Conservation (phyloP, 129 eudicot species). For the Flaveria brownii region DNA sequence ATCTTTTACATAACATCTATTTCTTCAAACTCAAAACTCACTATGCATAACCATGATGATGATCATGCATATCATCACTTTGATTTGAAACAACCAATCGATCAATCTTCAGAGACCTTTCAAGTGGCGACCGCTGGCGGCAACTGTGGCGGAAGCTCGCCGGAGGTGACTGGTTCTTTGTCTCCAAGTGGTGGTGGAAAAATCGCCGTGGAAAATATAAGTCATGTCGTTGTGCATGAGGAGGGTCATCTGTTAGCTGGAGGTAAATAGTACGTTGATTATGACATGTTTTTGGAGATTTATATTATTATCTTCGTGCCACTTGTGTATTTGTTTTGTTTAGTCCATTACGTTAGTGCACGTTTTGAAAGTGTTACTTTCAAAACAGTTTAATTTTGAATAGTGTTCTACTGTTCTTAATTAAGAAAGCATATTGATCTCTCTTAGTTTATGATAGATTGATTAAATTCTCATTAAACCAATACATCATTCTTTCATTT, state of each 20-base stretch:
- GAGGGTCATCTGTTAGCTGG: slow-evolving; percentile 2
- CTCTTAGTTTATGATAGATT: too few species aligned
- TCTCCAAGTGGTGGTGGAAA: background rate
- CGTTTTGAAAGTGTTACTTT: too few species aligned
- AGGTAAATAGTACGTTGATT: too few species aligned
- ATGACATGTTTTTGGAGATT: too few species aligned
- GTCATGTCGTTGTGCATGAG: slow-evolving; percentile 23
- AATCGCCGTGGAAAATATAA: background rate
- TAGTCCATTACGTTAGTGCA: too few species aligned
- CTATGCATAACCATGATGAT: slow-evolving; percentile 14
- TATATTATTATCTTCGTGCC: too few species aligned
- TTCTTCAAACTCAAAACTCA: slow-evolving; percentile 31
- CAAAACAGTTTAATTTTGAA: too few species aligned
- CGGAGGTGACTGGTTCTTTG: slow-evolving; percentile 12
- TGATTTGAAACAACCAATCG: slow-evolving; percentile 19
- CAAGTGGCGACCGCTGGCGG: background rate
- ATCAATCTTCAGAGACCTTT: background rate
- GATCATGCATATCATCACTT: background rate
- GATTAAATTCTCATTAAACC: too few species aligned
- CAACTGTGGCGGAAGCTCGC: slow-evolving; percentile 6
- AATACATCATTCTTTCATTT: too few species aligned
- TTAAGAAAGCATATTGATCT: too few species aligned
- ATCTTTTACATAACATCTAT: slow-evolving; percentile 29
- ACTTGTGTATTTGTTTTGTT: too few species aligned
- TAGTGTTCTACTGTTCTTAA: too few species aligned